A percentile compares a stretch with the other conserved stretches of the same genome.
Conservation (phyloP, 1,139 yeast genomes). For the Geotrichum reessii region DNA sequence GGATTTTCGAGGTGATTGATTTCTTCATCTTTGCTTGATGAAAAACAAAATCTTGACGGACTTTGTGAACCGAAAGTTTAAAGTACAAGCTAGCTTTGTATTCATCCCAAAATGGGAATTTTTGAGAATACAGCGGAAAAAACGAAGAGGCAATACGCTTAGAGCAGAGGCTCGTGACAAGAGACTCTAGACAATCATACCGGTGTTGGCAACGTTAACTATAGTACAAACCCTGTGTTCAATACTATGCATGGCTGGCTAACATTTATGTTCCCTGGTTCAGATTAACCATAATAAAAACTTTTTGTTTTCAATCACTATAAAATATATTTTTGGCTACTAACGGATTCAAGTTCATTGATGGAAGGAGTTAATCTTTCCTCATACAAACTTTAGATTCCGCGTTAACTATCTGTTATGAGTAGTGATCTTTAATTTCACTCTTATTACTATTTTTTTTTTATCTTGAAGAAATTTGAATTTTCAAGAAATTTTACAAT, state of each 20-base stretch:
- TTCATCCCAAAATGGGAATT: neutral
- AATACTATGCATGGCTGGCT: neutral
- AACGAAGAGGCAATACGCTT: neutral
- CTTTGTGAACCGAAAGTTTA: neutral
- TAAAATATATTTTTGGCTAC: too few species aligned
- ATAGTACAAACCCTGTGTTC: neutral
- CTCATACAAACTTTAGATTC: neutral
- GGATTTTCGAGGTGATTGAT: neutral
- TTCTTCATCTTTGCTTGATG: neutral
- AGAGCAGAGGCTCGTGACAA: neutral
- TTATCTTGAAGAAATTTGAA: neutral
- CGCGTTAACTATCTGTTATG: too few species aligned
- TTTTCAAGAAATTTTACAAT: too few species aligned
- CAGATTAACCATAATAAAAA: neutral
- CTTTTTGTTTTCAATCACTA: too few species aligned
- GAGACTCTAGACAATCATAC: neutral
- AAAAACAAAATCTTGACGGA: neutral
- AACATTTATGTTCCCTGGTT: neutral
- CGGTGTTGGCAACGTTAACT: neutral
- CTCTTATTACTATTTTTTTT: too few species aligned
- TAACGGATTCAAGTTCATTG: neutral
- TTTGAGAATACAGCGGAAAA: neutral
- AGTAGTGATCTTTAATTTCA: too few species aligned
- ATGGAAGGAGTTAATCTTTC: neutral
- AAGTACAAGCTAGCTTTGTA: neutral